These are phyloP conservation scores for Kodamaea fungicola DNA, from an alignment of 1,139 yeast genomes.

Conservation along the genomic window DNA sequence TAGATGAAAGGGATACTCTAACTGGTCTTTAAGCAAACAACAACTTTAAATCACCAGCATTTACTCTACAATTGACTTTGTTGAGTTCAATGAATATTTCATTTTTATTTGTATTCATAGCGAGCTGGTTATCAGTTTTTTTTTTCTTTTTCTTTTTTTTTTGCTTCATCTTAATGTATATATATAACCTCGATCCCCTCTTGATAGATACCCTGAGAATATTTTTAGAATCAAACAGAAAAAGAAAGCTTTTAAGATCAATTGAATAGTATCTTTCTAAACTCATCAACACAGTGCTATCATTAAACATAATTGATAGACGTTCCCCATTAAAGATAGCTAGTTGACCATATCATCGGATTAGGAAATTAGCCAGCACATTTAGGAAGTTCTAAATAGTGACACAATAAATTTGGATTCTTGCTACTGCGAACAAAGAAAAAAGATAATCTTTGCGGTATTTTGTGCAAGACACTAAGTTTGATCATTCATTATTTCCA, in stretches of 20 bases:
- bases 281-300: no score
- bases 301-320: no score
- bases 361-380: slow-evolving; percentile 8
- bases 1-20: no score
- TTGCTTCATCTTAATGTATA: no score
- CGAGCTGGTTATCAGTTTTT: neutral
- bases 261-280: neutral
- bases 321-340: no score
- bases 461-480: slow-evolving; percentile 3
- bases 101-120: neutral
- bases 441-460: neutral
- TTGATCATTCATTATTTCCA: slow-evolving; percentile 8
- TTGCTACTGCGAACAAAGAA: neutral
- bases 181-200: no score
- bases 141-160: neutral
- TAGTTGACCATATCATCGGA: neutral
- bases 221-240: slow-evolving; percentile 2
- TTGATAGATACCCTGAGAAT: no score
- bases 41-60: no score
- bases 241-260: neutral
- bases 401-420: slow-evolving; percentile 5
- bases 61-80: no score
- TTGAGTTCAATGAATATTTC: no score
- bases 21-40: no score
- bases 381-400: slow-evolving; percentile 4